Evolutionary conservation across 2,329 filamentous ascomycete genomes (phyloP), one percentile per base, ranked within the genome.

Genomic region (Alternaria conjuncta): DNA sequence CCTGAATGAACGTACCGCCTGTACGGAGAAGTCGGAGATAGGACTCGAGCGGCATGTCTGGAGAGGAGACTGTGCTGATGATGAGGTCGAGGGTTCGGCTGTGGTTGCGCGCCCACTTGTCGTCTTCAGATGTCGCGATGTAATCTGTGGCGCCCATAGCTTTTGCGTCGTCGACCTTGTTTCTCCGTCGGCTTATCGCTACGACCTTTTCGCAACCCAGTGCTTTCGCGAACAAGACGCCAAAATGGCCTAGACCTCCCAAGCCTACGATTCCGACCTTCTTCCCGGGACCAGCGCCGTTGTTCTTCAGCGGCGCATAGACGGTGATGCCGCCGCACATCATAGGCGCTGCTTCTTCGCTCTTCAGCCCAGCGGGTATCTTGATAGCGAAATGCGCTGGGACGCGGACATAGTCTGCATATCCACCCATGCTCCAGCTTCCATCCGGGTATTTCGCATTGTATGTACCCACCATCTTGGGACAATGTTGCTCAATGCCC

Each of bases 311-410:
- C 0, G 92, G 92, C 5, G 86, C 86, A 75, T 87, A 96, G 0
- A 90, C 86, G 0, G 92, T 96, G 56, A 95, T 85, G 2, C 93
- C 92, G 2, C 89, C 92, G 74, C 92, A 95, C 26, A 95, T 84
- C 83, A 96, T 88, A 1, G 92, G 92, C 2, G 91, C 87, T 2
- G 86, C 87, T 61, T 85, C 82, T 10, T 82, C 83, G 28, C 81
- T 84, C 2, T 79, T 71, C 26, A 89, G 65, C 0, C 64, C 74
- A 13, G 85, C 82, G 0, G 87, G 87, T 61, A 89, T 88, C 72
- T 81, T 84, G 71, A 88, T 80, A 0, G 84, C 85, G 67, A 92
- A 94, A 69, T 87, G 85, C 15, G 80, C 82, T 1, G 85, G 84
- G 0, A 84, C 84, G 15, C 89, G 84, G 73, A 85, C 84, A 64